Evolutionary conservation across 116 monocot genomes (phyloP).

Genomic region (Phalaenopsis hybrid): DNA sequence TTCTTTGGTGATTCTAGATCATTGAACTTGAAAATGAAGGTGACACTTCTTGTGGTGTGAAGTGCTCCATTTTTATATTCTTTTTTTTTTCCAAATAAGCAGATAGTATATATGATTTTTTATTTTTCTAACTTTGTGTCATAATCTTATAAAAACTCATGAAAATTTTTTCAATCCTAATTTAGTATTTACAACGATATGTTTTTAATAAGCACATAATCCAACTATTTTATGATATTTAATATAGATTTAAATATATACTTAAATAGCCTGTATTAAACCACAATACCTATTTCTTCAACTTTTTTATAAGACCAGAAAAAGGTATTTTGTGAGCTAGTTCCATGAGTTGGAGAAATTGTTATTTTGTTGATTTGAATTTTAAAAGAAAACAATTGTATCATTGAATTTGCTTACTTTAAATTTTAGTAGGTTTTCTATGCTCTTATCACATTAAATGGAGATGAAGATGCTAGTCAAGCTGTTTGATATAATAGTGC

Average conservation of each 20-base stretch:
- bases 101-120: background rate
- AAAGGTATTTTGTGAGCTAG: background rate
- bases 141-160: no score
- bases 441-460: background rate
- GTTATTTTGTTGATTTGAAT: background rate
- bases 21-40: background rate
- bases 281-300: no score
- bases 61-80: background rate
- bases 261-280: no score
- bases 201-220: no score
- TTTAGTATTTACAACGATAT: no score
- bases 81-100: background rate
- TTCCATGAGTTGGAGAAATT: background rate
- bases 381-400: background rate
- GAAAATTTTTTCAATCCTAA: no score
- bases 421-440: background rate
- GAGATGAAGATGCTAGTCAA: background rate
- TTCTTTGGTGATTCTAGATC: background rate
- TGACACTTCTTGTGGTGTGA: background rate
- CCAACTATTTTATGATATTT: no score
- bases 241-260: no score
- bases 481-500: background rate
- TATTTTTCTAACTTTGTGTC: background rate
- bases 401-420: background rate
- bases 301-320: background rate